Base-by-base conservation (phyloP, 2,329 filamentous ascomycete species). In the Fusarium transvaalense region DNA sequence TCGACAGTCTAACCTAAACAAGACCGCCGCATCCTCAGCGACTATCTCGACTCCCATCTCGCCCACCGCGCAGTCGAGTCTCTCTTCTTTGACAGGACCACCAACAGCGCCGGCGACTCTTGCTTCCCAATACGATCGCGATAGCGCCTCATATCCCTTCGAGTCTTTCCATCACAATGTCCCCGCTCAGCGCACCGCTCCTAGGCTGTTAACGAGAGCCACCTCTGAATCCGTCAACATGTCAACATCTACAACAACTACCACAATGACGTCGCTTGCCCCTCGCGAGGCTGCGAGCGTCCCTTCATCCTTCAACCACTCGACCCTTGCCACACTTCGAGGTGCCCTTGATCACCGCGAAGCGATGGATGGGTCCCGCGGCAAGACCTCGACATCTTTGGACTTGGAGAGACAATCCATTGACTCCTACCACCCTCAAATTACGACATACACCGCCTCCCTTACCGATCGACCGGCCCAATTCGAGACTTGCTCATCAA, bases 161-260 rank as follows among this genome's bases (percentile, higher is more conserved):
- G 62, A 69, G 37, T 52, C 56, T 31, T 55, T 39, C 12, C 54
- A 64, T 37, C 68, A 75, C 71, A 73, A 82, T 83, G 81, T 76
- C 65, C 71, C 74, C 56, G 68, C 71, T 58, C 73, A 76, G 41
- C 71, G 78, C 66, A 76, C 66, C 70, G 75, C 81, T 73, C 75
- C 76, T 71, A 77, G 74, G 70, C 73, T 77, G 74, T 64, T 84
- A 75, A 81, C 75, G 63, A 77, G 79, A 58, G 76, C 76, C 60
- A 75, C 76, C 48, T 75, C 76, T 62, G 71, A 75, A 59, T 69
- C 72, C n/a, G 68, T 65, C 35, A 68, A 68, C 34, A 79, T 79
- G 77, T 75, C 75, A 53, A 69, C 80, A 42, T 75, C 78, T 38
- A 72, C 74, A 45, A 66, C 73, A 51, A 75, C 78, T 47, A 70